Percentiles rank a stretch among this genome's conserved stretches.
These are phyloP conservation scores for Globisporangium carolinianum DNA, from an alignment of 352 stramenopile genomes.

Conservation along the genomic window DNA sequence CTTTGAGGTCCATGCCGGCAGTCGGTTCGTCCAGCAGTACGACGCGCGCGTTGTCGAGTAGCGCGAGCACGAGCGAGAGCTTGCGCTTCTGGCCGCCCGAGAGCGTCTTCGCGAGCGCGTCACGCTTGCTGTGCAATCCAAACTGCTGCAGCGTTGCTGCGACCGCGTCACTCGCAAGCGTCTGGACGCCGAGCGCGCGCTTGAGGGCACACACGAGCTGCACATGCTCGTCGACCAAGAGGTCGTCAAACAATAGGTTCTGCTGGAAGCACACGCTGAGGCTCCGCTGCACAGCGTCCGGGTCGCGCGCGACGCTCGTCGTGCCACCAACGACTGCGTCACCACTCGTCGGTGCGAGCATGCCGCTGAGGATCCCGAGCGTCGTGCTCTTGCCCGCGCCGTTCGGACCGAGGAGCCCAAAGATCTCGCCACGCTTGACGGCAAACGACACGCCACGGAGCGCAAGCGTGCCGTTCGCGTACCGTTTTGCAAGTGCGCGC, in stretches of 20 bases:
- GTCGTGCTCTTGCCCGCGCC: slow-evolving; percentile 72
- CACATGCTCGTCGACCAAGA: slow-evolving; percentile 80
- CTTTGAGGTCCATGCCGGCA: slow-evolving; percentile 94
- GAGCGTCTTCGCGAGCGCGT: slow-evolving; percentile 40
- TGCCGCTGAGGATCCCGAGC: slow-evolving; percentile 71
- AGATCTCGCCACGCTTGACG: slow-evolving; percentile 68
- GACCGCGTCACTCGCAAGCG: slow-evolving; percentile 28
- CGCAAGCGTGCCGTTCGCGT: slow-evolving; percentile 70
- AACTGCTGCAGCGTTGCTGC: slow-evolving; percentile 33
- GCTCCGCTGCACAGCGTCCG: slow-evolving; percentile 61
- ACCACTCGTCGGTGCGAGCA: slow-evolving; percentile 36
- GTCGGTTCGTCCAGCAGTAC: slow-evolving; percentile 91
- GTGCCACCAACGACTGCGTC: slow-evolving; percentile 65
- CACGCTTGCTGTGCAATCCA: slow-evolving; percentile 46
- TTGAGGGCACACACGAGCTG: slow-evolving; percentile 28
- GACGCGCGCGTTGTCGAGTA: slow-evolving; percentile 80
- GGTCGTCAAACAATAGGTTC: slow-evolving; percentile 71
- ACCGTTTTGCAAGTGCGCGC: slow-evolving; percentile 50
- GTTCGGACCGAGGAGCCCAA: slow-evolving; percentile 68
- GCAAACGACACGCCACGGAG: slow-evolving; percentile 82
- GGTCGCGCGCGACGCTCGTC: slow-evolving; percentile 57
- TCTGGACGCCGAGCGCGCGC: slow-evolving; percentile 50
- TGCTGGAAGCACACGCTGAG: slow-evolving; percentile 86
- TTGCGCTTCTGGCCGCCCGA: slow-evolving; percentile 90
- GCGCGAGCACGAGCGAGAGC: slow-evolving; percentile 84